Evolutionary conservation across 2,329 filamentous ascomycete species (phyloP).

Genomic region (Bipolaris cookei): DNA sequence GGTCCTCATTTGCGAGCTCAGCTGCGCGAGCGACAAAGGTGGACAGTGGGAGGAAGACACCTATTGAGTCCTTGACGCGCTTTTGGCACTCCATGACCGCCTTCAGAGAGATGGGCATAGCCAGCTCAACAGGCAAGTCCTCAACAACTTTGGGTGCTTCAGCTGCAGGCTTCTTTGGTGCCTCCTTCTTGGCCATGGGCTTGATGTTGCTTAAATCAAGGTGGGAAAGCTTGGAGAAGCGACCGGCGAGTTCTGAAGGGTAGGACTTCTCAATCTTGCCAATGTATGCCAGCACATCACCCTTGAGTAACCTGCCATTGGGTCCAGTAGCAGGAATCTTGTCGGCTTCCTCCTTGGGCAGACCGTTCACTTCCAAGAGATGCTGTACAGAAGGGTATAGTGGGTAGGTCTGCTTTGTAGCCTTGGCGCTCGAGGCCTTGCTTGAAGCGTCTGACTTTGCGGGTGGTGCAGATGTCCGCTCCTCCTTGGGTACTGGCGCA

Average conservation of each 20-base stretch:
- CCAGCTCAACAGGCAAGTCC: slow-evolving; percentile 64
- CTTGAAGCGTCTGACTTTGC: slow-evolving; percentile 42
- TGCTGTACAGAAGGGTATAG: slow-evolving; percentile 83
- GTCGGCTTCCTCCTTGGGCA: slow-evolving; percentile 75
- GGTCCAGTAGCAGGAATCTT: slow-evolving; percentile 89
- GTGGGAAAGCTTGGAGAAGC: slow-evolving; percentile 76
- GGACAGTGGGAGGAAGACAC: slow-evolving; percentile 80
- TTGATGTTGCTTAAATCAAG: slow-evolving; percentile 97
- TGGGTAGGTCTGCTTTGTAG: slow-evolving; percentile 71
- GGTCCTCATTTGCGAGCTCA: slow-evolving; percentile 84
- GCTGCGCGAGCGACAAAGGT: slow-evolving; percentile 86
- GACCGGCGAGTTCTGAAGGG: slow-evolving; percentile 72
- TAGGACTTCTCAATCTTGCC: slow-evolving; percentile 76
- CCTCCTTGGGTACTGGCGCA: slow-evolving; percentile 40
- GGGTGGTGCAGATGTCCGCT: slow-evolving; percentile 42
- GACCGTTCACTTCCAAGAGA: slow-evolving; percentile 77
- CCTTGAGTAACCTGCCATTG: slow-evolving; percentile 87
- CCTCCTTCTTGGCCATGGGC: slow-evolving; percentile 62
- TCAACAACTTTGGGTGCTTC: slow-evolving; percentile 51
- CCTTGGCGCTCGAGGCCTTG: slow-evolving; percentile 51
- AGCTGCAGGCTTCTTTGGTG: slow-evolving; percentile 56
- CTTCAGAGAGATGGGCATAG: slow-evolving; percentile 77
- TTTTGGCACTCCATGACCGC: slow-evolving; percentile 82
- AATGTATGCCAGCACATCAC: slow-evolving; percentile 89
- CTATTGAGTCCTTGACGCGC: slow-evolving; percentile 77